Evolutionary conservation across 768 basidiomycete species (phyloP).

Genomic region (Myochromella boudieri): DNA sequence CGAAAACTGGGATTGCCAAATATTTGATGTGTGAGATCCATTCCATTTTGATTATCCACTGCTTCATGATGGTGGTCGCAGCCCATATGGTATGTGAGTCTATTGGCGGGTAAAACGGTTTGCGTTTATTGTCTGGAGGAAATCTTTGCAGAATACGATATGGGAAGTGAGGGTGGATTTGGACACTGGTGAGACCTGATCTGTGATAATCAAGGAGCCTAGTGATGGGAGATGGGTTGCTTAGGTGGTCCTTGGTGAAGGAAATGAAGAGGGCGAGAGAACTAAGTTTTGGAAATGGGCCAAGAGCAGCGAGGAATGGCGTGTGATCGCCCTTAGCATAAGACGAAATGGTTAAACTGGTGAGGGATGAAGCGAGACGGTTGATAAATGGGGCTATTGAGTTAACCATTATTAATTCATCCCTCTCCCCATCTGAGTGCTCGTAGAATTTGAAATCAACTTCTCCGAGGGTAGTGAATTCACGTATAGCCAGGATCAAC

Average conservation of each 20-base stretch:
- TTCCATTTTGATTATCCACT: slow-evolving; percentile 3
- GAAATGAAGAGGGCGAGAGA: slow-evolving; percentile 20
- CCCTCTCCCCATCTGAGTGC: slow-evolving; percentile 5
- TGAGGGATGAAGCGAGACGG: slow-evolving; percentile 24
- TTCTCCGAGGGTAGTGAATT: slow-evolving; percentile 31
- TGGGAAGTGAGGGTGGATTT: slow-evolving; percentile 12
- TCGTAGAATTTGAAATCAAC: slow-evolving; percentile 35
- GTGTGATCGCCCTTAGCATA: slow-evolving; percentile 30
- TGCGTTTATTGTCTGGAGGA: no score
- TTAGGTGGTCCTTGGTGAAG: slow-evolving; percentile 22
- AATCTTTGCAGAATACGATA: not conserved
- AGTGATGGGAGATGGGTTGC: slow-evolving; percentile 22
- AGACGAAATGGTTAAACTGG: slow-evolving; percentile 30
- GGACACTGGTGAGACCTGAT: slow-evolving; percentile 21
- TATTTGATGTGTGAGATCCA: slow-evolving; percentile 18
- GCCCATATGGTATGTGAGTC: slow-evolving; percentile 1
- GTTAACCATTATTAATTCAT: slow-evolving; percentile 18
- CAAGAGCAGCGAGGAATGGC: slow-evolving; percentile 29
- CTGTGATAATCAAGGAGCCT: slow-evolving; percentile 20
- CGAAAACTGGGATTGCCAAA: slow-evolving; percentile 25
- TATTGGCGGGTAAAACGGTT: not conserved
- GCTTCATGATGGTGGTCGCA: not conserved
- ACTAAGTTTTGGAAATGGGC: slow-evolving; percentile 24
- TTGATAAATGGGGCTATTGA: slow-evolving; percentile 32
- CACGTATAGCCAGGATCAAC: slow-evolving; percentile 24